Conservation (phyloP, 331 rosid genomes). For the Malus hybrid region DNA sequence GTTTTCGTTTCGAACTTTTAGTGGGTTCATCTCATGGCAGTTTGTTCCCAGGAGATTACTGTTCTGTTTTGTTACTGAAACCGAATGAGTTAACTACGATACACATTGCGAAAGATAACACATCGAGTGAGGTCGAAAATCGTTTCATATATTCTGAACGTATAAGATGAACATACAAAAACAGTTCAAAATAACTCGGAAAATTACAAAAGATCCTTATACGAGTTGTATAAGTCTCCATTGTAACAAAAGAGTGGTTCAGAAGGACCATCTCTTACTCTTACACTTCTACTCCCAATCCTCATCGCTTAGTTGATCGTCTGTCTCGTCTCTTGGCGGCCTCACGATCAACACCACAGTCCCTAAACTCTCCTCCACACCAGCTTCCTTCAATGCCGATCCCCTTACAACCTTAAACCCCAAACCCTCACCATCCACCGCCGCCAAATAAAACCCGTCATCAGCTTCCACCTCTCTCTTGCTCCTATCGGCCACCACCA, state of each 20-base stretch:
- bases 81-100: not conserved
- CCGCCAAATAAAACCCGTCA: slow-evolving; percentile 61
- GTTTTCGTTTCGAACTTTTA: not conserved
- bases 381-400: slow-evolving; percentile 38
- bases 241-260: slow-evolving; percentile 1
- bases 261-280: not conserved
- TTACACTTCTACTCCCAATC: slow-evolving; percentile 66
- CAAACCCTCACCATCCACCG: slow-evolving; percentile 13
- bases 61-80: not conserved
- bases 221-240: slow-evolving; percentile 9
- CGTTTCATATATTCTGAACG: not conserved
- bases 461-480: slow-evolving; percentile 41
- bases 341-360: slow-evolving; percentile 67
- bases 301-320: slow-evolving; percentile 55
- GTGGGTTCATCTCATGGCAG: not conserved
- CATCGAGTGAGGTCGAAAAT: not conserved
- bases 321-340: slow-evolving; percentile 57
- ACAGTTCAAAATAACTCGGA: not conserved
- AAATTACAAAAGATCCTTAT: not conserved
- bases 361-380: slow-evolving; percentile 54
- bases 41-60: not conserved
- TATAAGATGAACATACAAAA: not conserved
- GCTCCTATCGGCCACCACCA: slow-evolving; percentile 70
- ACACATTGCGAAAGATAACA: not conserved
- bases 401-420: slow-evolving; percentile 77